Conservation (phyloP, 257 asterid species). For the Leonotis leonurus region DNA sequence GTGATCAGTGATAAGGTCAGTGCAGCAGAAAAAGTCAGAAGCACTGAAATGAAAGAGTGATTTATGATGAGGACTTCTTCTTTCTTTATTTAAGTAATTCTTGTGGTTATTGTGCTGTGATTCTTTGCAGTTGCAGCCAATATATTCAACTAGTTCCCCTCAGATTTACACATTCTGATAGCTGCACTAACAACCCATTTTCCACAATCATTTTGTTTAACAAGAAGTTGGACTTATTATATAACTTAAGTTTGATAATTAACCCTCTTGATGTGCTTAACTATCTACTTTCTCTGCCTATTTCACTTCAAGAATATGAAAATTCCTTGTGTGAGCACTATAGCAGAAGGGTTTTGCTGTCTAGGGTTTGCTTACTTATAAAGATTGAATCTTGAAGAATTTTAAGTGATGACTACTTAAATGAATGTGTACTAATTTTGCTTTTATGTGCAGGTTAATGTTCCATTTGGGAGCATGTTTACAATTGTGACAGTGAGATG, state of each 20-base stretch:
- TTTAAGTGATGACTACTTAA: too few relatives aligned
- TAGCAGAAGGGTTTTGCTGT: neutral
- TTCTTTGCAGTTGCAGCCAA: neutral
- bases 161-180: conserved; percentile 1
- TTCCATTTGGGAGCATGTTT: conserved; percentile 73
- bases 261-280: too few relatives aligned
- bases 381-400: neutral
- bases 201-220: neutral
- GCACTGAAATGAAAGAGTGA: conserved; percentile 42
- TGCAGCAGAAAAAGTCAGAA: conserved; percentile 38
- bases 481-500: conserved; percentile 83
- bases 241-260: too few relatives aligned
- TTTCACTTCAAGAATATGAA: neutral
- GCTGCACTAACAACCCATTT: conserved; percentile 9
- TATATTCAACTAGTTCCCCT: neutral
- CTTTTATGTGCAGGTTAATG: conserved; percentile 61
- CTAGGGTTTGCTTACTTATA: conserved; percentile 19
- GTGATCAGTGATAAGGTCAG: conserved; percentile 40
- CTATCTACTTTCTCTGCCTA: neutral
- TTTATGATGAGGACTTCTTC: neutral
- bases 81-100: neutral
- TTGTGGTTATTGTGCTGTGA: conserved; percentile 16
- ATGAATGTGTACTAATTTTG: too few relatives aligned
- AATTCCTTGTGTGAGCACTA: neutral
- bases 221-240: neutral